These are phyloP conservation scores for Inga leiocalycina DNA, from an alignment of 306 rosid genomes.

Conservation along the genomic window DNA sequence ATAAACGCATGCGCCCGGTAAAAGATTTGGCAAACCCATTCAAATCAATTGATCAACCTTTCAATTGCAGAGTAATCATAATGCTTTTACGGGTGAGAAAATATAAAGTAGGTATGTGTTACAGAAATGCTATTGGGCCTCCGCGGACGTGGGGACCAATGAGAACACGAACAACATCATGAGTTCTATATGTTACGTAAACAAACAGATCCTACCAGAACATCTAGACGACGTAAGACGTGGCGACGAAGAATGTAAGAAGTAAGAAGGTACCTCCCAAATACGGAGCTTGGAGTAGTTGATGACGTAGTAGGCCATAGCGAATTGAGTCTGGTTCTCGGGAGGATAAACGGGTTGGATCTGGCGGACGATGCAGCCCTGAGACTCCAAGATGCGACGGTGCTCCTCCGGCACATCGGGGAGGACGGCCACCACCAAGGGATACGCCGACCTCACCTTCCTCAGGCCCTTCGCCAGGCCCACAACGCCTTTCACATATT, in stretches of 20 bases:
- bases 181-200: background rate
- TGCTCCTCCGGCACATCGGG: conserved; percentile 55
- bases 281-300: conserved; percentile 59
- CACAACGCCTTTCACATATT: conserved; percentile 34
- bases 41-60: background rate
- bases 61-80: background rate
- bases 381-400: conserved; percentile 41
- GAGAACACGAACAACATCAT: background rate
- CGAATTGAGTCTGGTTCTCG: conserved; percentile 49
- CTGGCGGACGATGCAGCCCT: conserved; percentile 47
- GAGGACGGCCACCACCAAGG: conserved; percentile 47
- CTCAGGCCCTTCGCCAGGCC: conserved; percentile 52
- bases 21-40: background rate
- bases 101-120: background rate
- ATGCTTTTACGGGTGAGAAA: background rate
- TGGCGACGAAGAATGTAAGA: background rate
- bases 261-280: conserved; percentile 46
- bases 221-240: background rate
- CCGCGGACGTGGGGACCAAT: background rate
- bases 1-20: background rate
- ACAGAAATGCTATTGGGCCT: background rate
- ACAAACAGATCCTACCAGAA: background rate
- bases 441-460: conserved; percentile 40
- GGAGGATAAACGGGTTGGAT: conserved; percentile 58
- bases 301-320: conserved; percentile 60